Base-by-base conservation (phyloP, 1,284 basidiomycete genomes). In the Microbotryum silenes-acaulis region DNA sequence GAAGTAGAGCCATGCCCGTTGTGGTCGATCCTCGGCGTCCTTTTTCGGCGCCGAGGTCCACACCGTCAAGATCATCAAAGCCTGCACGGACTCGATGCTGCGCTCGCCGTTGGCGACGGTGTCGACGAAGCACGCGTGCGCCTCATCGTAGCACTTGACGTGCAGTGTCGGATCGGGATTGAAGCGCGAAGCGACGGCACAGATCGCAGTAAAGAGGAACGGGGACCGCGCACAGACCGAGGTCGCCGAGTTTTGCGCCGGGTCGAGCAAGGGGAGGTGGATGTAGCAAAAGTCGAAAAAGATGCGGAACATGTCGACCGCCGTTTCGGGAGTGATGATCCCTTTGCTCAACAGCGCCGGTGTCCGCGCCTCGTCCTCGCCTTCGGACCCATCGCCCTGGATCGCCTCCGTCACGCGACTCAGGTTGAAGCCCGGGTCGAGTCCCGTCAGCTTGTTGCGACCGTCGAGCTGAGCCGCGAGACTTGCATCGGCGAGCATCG, bases 401-500 rank as follows among this genome's bases (percentile, higher is more conserved):
- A 66, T 44, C 10, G 65, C 65, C 16, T 66, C 42, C 31, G 65
- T 66, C 14, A 66, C 49, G 5, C 59, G 58, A 42, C 56, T 58
- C 14, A 66, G 59, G 16, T 64, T 66, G 51, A 66, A 66, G 29
- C 29, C 48, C 16, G 62, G 46, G 44, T 66, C 62, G 31, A 66
- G 54, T 3, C 62, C 65, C 6, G 56, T 61, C 21, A 66, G 23
- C 29, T 52, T 21, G 1, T 46, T 56, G 12, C 62, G 25, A 1
- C 65, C 65, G 51, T 66, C 65, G 37, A 66, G 60, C 51, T 66
- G 58, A 6, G 65, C 65, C 2, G 65, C 65, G 21, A 66, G 56
- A 25, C 56, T 58, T 5, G 65, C 65, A 50, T 66, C 62, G 29
- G 62, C 65, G 9, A 66, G 59, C 48, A 66, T 51, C 10, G 56